These are phyloP conservation scores for Termitomyces sp. DNA, from an alignment of 768 basidiomycete genomes.

Conservation along the genomic window DNA sequence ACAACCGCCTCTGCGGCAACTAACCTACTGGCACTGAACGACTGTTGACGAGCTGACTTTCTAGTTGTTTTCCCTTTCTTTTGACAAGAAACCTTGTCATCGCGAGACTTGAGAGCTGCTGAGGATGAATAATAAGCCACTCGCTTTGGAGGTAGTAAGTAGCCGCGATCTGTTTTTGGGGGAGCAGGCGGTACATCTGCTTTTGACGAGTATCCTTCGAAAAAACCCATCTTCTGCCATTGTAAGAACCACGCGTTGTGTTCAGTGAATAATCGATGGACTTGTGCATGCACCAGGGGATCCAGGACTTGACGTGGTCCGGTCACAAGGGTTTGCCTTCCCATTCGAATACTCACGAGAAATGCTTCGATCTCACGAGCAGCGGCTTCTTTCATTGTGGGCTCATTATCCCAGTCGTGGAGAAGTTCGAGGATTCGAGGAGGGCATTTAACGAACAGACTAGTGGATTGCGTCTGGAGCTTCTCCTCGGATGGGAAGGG, in stretches of 20 bases:
- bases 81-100: neutral
- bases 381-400: neutral
- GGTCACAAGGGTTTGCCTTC: conserved; percentile 2
- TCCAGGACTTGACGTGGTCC: neutral
- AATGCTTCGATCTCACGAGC: conserved; percentile 3
- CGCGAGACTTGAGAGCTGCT: neutral
- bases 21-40: neutral
- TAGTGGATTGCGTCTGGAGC: neutral
- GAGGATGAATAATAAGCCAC: neutral
- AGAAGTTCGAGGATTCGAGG: conserved; percentile 4
- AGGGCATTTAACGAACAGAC: conserved; percentile 4
- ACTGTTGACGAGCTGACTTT: neutral
- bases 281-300: neutral
- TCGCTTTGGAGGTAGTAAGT: conserved; percentile 5
- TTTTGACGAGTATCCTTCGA: neutral
- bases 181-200: neutral
- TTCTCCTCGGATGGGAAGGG: neutral
- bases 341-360: conserved; percentile 3
- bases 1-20: conserved; percentile 2
- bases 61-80: neutral
- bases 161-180: neutral
- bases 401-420: conserved; percentile 1
- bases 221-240: conserved; percentile 11
- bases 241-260: neutral
- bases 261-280: conserved; percentile 1